Conservation (phyloP, 305 asterid genomes). For the Solanum hybrid region DNA sequence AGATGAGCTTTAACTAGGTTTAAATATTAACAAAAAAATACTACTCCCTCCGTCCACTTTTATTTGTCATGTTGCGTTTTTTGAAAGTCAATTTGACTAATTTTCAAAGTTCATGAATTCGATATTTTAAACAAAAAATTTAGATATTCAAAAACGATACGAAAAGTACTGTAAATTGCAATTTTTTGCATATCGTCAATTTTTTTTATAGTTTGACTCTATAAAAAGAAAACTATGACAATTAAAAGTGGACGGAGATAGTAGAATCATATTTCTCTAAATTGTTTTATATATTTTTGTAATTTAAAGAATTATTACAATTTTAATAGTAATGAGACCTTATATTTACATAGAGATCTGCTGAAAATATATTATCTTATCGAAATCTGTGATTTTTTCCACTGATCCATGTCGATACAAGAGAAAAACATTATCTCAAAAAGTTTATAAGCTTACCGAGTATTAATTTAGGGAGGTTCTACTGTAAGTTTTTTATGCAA, state of each 20-base stretch:
- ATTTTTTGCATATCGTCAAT: neutral
- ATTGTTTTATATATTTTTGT: neutral
- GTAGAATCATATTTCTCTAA: neutral
- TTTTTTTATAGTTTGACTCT: neutral
- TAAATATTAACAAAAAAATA: too few species aligned
- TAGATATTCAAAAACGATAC: too few species aligned
- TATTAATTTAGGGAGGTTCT: neutral
- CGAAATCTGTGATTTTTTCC: neutral
- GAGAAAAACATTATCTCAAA: neutral
- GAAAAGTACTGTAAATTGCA: neutral
- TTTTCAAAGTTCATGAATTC: too few species aligned
- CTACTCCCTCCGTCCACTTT: neutral
- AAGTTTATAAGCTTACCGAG: neutral
- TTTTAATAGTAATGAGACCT: neutral
- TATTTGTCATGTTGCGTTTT: neutral
- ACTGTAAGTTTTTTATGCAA: neutral
- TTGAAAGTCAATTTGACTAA: neutral
- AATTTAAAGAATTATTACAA: neutral
- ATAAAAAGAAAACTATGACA: neutral
- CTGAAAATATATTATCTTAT: neutral
- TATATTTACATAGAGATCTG: neutral
- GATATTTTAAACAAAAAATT: neutral
- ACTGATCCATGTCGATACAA: neutral
- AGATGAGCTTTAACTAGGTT: neutral
- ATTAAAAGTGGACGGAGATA: neutral